A percentile compares a stretch with the other conserved stretches of the same genome.
Conservation (phyloP, 1,284 basidiomycete species). For the Meira nashicola region DNA sequence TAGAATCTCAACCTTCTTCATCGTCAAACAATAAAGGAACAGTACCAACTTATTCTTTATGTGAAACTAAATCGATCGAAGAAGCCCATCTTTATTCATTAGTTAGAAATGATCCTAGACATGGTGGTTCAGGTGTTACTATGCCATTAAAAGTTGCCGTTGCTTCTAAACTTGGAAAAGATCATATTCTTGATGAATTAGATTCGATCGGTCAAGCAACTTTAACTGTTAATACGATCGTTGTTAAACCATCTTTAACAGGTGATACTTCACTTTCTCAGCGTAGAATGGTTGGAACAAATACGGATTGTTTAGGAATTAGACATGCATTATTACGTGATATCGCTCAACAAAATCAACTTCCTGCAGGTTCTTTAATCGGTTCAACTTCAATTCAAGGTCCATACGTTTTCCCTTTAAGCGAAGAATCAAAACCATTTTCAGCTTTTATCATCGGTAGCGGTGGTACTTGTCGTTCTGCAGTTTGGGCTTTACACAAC, state of each 20-base stretch:
- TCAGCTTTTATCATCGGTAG: conserved; percentile 38
- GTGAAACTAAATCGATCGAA: conserved; percentile 28
- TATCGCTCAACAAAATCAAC: conserved; percentile 20
- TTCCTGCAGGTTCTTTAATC: conserved; percentile 10
- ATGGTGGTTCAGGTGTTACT: conserved; percentile 30
- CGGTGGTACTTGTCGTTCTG: conserved; percentile 31
- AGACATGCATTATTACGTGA: conserved; percentile 25
- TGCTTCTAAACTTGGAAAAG: conserved; percentile 19
- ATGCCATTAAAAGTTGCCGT: conserved; percentile 37
- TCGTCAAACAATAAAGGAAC: conserved; percentile 1
- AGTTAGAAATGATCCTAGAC: conserved; percentile 26
- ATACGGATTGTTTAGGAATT: conserved; percentile 36
- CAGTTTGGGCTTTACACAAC: conserved; percentile 30
- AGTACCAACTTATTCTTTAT: conserved; percentile 28
- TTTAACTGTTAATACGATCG: conserved; percentile 36
- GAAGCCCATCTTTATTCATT: conserved; percentile 23
- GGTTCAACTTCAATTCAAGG: conserved; percentile 17
- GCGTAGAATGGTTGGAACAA: conserved; percentile 33
- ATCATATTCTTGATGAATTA: conserved; percentile 30
- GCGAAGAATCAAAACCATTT: background rate
- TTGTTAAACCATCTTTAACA: conserved; percentile 18
- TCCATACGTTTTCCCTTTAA: conserved; percentile 12
- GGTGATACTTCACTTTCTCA: conserved; percentile 11
- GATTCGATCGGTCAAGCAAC: conserved; percentile 25
- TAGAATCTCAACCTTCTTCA: conserved; percentile 1